phyloP scores from a whole-genome alignment of 2,329 filamentous ascomycete genomes.

The Rhexocercosporidium sp. region DNA sequence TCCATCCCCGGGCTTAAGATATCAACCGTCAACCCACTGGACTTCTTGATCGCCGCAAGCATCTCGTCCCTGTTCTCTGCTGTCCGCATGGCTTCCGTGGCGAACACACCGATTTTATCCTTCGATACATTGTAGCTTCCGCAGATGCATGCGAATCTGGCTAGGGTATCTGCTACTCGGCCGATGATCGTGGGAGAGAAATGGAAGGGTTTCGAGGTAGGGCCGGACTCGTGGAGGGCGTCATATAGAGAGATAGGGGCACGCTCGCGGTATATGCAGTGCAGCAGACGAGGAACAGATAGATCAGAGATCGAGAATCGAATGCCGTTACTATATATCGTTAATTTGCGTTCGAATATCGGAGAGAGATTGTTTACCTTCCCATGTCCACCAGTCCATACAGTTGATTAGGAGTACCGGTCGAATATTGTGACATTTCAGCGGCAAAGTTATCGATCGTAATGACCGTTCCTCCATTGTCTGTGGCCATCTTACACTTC shows the following conservation, averaged over 20 bases:
- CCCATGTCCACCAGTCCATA: conserved; percentile 45
- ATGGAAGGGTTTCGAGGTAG: conserved; percentile 39
- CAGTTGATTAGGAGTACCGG: conserved; percentile 29
- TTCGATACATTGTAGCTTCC: conserved; percentile 69
- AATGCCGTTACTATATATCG: conserved; percentile 75
- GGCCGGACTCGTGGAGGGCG: conserved; percentile 63
- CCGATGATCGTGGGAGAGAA: conserved; percentile 64
- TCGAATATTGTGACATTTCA: conserved; percentile 36
- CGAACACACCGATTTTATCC: conserved; percentile 73
- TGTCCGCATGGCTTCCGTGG: conserved; percentile 87
- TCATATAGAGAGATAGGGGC: conserved; percentile 87
- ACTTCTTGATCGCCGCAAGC: conserved; percentile 64
- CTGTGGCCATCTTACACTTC: conserved; percentile 25
- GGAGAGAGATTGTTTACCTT: conserved; percentile 35
- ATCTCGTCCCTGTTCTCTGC: conserved; percentile 76
- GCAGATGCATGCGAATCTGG: conserved; percentile 75
- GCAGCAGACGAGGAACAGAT: conserved; percentile 75
- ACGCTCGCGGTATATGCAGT: conserved; percentile 78
- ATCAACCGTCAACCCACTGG: conserved; percentile 71
- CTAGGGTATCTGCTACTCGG: conserved; percentile 68
- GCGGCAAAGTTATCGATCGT: conserved; percentile 40
- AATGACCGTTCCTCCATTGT: conserved; percentile 34
- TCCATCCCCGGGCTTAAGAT: conserved; percentile 81
- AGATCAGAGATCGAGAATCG: conserved; percentile 89
- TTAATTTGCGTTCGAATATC: conserved; percentile 16